Base-by-base conservation (phyloP, 1,284 basidiomycete species). In the Pascua guehoae region DNA sequence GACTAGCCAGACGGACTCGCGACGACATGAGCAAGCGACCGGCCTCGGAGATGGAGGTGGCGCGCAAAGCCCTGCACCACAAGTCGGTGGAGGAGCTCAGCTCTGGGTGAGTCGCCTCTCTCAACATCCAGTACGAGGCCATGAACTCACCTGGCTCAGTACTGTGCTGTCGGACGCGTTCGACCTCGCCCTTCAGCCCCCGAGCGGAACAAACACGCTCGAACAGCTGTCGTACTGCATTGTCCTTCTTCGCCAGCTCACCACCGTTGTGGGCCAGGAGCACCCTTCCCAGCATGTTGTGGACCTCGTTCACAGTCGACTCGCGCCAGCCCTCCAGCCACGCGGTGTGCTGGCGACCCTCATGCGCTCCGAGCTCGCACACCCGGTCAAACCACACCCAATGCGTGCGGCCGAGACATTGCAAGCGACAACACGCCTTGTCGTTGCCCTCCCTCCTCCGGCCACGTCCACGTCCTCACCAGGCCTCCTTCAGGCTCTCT, bases 401-500 rank as follows among this genome's bases (percentile, higher is more conserved):
- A 49, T 59, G 14, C 67, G 70, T 5, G 60, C 72, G 1, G 53
- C 56, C 8, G 73, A 73, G 36, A 57, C 63, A 1, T 54, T 70
- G 5, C 53, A 54, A 2, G 60, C 63, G 0, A 66, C 64, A 2
- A 55, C 55, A 1, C 43, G 60, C 12, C 58, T 68, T 2, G 49
- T 59, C 8, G 51, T 55, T 14, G 12, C 52, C 2, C 17, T 65
- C 18, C 61, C 49, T n/a, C 42, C 49, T 17, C 61, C 53, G 17
- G 53, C 40, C 18, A 42, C 54, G 0, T 38, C 51, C 16, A 58
- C 59, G 2, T 32, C 58, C 4, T 44, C 50, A 9, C 40, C 55
- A 7, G 58, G 58, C 36, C 56, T 66, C 41, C 60, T 72, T n/a
- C 52, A 62, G 17, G 66, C 66, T 2, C 57, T 74, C 16, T 72